These are phyloP conservation scores for Epichloe festucae DNA, from an alignment of 2,329 filamentous ascomycete genomes.

Conservation along the genomic window DNA sequence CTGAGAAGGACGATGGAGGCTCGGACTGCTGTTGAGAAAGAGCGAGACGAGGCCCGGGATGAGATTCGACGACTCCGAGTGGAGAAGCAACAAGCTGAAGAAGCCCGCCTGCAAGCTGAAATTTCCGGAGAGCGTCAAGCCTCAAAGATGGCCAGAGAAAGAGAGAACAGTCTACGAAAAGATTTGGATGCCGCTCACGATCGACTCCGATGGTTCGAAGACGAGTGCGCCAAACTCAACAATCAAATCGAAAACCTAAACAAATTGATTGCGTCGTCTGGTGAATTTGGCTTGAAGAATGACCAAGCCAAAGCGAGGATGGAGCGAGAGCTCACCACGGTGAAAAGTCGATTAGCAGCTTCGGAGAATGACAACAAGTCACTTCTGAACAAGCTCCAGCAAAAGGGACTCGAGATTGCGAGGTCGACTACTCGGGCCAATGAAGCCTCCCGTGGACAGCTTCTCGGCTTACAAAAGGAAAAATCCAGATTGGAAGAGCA, in stretches of 20 bases:
- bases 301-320: conserved; percentile 91
- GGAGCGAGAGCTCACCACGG: conserved; percentile 78
- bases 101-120: conserved; percentile 73
- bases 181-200: conserved; percentile 72
- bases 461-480: conserved; percentile 66
- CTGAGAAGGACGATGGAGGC: conserved; percentile 76
- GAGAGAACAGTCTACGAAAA: conserved; percentile 61
- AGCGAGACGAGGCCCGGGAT: conserved; percentile 76
- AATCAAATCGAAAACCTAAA: conserved; percentile 75
- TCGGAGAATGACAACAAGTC: conserved; percentile 95
- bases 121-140: conserved; percentile 66
- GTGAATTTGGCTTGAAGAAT: conserved; percentile 76
- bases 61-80: conserved; percentile 74
- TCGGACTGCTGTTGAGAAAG: conserved; percentile 64
- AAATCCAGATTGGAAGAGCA: conserved; percentile 76
- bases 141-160: conserved; percentile 65
- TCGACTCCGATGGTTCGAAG: conserved; percentile 65
- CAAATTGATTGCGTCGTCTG: conserved; percentile 76
- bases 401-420: conserved; percentile 93
- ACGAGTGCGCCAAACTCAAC: conserved; percentile 63
- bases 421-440: conserved; percentile 75
- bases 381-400: conserved; percentile 91
- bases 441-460: conserved; percentile 67
- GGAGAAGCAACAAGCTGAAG: conserved; percentile 74
- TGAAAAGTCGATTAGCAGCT: conserved; percentile 77